Evolutionary conservation across 768 basidiomycete species (phyloP), one percentile per base, ranked within the genome.

Genomic region (Suillus placidus): DNA sequence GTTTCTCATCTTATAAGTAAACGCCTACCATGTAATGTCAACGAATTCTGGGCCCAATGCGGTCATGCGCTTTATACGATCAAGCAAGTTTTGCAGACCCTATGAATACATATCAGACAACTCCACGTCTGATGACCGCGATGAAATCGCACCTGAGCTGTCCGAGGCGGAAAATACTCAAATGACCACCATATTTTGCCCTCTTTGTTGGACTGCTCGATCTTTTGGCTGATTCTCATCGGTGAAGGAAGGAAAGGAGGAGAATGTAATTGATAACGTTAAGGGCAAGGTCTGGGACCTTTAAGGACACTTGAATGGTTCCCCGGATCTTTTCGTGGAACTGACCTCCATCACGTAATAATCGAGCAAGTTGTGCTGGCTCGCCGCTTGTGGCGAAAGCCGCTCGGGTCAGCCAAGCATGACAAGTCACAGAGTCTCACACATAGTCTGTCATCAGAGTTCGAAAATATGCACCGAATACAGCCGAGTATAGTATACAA

Each of bases 41-140:
- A 99, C 92, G 75, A 99, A 99, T 76, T 97, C 97, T 10, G 97
- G 97, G 2, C 97, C 97, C 42, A 97, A 80, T 9, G 87, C 87
- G 62, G 95, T 86, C 97, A 99, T 99, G 68, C 96, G 93, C 78
- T 99, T 97, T 80, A 99, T 99, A 72, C 97, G 95, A 79, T 98
- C 96, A 66, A 97, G 85, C 40, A 99, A 83, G 78, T 99, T 99
- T 90, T 97, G 94, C 56, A 97, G 74, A 62, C 76, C 71, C 69
- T 68, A 47, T 47, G 63, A 49, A 61, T 58, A 66, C 35, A 23
- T 32, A 2, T 10, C 47, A 66, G 63, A 37, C 40, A 35, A 60
- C 40, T 30, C 40, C 42, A 10, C n/a, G n/a, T 42, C 37, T 52
- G 55, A 20, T 43, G 55, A 60, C 38, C 6, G 16, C 65, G 58